Evolutionary conservation across 2,329 filamentous ascomycete genomes (phyloP), one percentile per base, ranked within the genome.

Genomic region (Epichloe gansuensis): DNA sequence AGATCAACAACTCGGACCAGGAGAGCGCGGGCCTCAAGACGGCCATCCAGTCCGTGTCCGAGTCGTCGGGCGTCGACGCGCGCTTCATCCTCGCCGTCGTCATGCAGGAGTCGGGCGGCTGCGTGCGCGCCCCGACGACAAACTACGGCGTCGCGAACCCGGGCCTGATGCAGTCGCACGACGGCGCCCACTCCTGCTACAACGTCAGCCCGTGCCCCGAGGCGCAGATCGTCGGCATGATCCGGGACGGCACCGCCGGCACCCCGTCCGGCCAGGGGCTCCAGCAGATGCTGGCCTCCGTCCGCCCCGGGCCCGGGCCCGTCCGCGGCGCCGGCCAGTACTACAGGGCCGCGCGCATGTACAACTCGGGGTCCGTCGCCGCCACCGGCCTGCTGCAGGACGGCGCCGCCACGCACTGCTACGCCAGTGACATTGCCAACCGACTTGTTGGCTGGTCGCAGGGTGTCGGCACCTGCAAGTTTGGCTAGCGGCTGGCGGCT

Each of bases 311-410:
- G 13, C 39, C 37, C 59, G 15, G 61, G 59, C 5, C 60, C 59
- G 15, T 15, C n/a, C 45, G 28, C 59, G 15, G 23, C 21, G 48
- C 31, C 17, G 12, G 5, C 49, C 57, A 52, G 17, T 75, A 67
- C 62, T 77, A 76, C 60, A 67, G 64, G 48, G 73, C 70, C 0
- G 71, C 73, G n/a, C 65, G 74, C 37, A 68, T 71, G 38, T 77
- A 77, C 65, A 77, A 78, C 60, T 72, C 71, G n/a, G 75, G 75
- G 15, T 63, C 61, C 23, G 58, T 74, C 59, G 54, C 62, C 41
- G 55, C 61, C 39, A 54, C 51, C 5, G 66, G 73, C 56, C 60
- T 72, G 6, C 65, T 69, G 42, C 63, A 67, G 51, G 71, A 71
- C 31, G 49, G 45, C 45, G 65, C 73, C 60, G 69, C 67, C 35